Evolutionary conservation across 2,329 filamentous ascomycete genomes (phyloP), one percentile per base, ranked within the genome.

Genomic region (Beauveria scarabaeidicola): DNA sequence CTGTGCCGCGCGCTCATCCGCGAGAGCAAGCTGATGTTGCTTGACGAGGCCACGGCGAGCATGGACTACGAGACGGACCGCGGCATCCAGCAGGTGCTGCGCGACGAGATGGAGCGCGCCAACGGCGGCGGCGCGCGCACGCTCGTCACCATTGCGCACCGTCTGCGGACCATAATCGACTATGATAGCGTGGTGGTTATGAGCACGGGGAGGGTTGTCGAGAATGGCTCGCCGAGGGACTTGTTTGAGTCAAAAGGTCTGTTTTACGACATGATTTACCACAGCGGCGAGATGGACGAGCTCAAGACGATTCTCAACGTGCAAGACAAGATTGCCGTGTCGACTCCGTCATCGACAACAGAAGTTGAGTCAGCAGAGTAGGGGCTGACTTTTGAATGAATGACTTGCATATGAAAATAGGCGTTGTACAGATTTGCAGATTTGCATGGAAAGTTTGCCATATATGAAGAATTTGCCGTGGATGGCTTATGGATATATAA

Each of bases 141-240:
- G 10, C 72, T 84, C 4, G 77, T 85, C 21, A 82, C 81, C 2
- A 82, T 85, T 62, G 81, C 81, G 7, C 82, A 85, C 68, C 76
- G 81, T 5, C 69, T 85, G 52, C 73, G 78, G 46, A 85, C 82
- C 0, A 83, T 86, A 56, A 78, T 83, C 60, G 81, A 85, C 67
- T 84, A 83, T 63, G 81, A 86, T 65, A 74, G 74, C 32, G 76
- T 86, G 1, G 75, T 85, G 3, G 81, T 85, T 17, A 78, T 85
- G 78, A 76, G 75, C 8, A 76, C 74, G 0, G 82, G 82, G 0
- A 71, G 71, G 32, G 79, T 85, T 7, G 64, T 81, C 10, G 81
- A 85, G 77, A 69, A 72, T 19, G 80, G 79, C 8, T 75, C 75
- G 19, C 80, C 80, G 3, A 71, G 67, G 44, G 75, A 79, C 53